These are phyloP conservation scores for Dichotomocladium elegans DNA, from an alignment of 371 early-diverging fungal genomes.

Conservation along the genomic window DNA sequence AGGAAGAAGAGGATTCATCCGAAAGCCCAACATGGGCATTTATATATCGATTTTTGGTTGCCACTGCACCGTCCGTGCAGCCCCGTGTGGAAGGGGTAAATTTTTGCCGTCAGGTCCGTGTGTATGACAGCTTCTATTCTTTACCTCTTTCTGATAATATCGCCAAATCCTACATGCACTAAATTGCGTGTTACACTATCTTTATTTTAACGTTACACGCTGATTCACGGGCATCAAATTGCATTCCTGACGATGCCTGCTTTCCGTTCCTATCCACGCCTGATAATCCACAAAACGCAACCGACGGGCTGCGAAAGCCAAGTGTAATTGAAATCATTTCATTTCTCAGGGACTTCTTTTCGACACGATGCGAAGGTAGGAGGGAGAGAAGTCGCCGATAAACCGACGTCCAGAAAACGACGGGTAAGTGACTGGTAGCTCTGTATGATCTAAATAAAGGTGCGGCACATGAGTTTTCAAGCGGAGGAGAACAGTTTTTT, in stretches of 20 bases:
- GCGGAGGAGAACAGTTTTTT: too few species aligned
- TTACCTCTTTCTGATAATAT: conserved; percentile 3
- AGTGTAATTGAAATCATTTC: not conserved
- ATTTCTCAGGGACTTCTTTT: not conserved
- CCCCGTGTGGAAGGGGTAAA: not conserved
- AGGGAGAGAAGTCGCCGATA: too few species aligned
- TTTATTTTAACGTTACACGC: not conserved
- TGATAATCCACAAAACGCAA: too few species aligned
- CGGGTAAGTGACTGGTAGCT: too few species aligned
- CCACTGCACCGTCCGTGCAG: not conserved
- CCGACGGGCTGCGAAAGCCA: too few species aligned
- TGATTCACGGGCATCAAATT: too few species aligned
- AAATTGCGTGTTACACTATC: not conserved
- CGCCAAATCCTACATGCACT: not conserved
- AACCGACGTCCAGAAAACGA: too few species aligned
- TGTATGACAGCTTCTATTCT: not conserved
- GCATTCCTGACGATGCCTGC: too few species aligned
- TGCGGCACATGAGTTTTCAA: too few species aligned
- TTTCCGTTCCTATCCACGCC: too few species aligned
- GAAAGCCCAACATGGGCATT: not conserved
- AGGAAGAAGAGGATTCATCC: not conserved
- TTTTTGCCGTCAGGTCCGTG: conserved; percentile 2
- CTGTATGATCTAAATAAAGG: too few species aligned
- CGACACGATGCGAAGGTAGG: not conserved
- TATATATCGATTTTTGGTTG: not conserved